These are phyloP conservation scores for Fusarium anguioides DNA, from an alignment of 2,329 filamentous ascomycete genomes.

Conservation along the genomic window DNA sequence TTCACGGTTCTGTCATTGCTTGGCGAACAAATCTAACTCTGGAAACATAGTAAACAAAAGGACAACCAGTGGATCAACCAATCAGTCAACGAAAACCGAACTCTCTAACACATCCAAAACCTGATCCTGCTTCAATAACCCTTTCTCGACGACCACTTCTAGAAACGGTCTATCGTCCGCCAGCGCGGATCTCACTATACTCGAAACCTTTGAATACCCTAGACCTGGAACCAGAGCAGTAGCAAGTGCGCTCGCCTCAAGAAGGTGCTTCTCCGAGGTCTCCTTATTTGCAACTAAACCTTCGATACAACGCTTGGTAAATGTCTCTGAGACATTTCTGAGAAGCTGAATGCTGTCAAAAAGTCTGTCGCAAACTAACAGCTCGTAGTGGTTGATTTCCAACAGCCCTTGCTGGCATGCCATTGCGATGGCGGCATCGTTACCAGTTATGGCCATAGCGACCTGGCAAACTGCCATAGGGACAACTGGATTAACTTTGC, in stretches of 20 bases:
- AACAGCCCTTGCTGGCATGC: constrained; percentile 6
- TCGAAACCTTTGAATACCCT: constrained; percentile 2
- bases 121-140: constrained; percentile 1
- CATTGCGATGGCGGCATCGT: constrained; percentile 1
- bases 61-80: too few relatives aligned
- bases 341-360: constrained; percentile 1
- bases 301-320: constrained; percentile 1
- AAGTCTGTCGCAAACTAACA: background rate
- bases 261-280: constrained; percentile 1
- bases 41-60: background rate
- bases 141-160: constrained; percentile 3
- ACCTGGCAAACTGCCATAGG: constrained; percentile 6
- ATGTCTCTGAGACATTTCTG: background rate
- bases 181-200: constrained; percentile 2
- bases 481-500: constrained; percentile 8
- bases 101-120: background rate
- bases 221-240: constrained; percentile 9
- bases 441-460: background rate
- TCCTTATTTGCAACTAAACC: constrained; percentile 6
- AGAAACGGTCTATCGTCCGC: background rate
- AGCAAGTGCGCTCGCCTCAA: constrained; percentile 5
- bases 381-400: constrained; percentile 10
- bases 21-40: background rate
- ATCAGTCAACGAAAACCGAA: background rate
- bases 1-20: constrained; percentile 9